Evolutionary conservation across 2,329 filamentous ascomycete species (phyloP).

Genomic region (Cryphonectria radicalis): DNA sequence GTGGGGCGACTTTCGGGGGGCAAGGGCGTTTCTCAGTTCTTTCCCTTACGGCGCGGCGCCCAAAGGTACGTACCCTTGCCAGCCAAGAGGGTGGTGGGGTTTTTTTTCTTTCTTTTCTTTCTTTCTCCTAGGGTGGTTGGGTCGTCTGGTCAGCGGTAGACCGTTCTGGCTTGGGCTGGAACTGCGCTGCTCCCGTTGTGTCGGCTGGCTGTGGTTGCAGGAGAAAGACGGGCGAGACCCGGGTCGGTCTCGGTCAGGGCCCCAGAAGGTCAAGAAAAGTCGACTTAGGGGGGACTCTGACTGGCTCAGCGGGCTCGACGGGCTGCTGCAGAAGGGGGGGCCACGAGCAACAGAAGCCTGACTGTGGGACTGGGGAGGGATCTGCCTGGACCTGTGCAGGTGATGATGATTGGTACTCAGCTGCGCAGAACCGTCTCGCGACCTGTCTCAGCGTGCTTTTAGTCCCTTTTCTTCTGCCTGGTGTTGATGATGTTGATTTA

Average conservation of each 20-base stretch:
- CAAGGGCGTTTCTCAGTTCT: neutral
- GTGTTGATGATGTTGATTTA: neutral
- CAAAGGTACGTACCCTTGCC: neutral
- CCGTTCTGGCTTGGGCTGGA: constrained; percentile 28
- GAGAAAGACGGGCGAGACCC: constrained; percentile 22
- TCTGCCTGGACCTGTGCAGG: constrained; percentile 3
- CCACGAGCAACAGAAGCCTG: constrained; percentile 30
- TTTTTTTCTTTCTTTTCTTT: neutral
- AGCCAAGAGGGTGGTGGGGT: neutral
- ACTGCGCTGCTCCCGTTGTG: constrained; percentile 6
- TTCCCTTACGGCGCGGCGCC: neutral
- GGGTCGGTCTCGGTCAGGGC: constrained; percentile 26
- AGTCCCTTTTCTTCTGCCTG: constrained; percentile 12
- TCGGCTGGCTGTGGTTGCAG: constrained; percentile 18
- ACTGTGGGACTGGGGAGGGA: constrained; percentile 21
- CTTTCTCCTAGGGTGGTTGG: constrained; percentile 1
- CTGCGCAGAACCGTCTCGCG: constrained; percentile 24
- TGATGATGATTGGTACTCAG: constrained; percentile 25
- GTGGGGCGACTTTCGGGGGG: too few relatives aligned
- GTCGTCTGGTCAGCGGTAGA: constrained; percentile 26
- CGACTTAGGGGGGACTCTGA: constrained; percentile 12
- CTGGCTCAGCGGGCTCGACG: constrained; percentile 28
- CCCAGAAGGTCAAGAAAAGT: neutral
- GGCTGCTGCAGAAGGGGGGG: constrained; percentile 17
- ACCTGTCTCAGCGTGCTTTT: constrained; percentile 26